Evolutionary conservation across 2,329 filamentous ascomycete species (phyloP).

Genomic region (Aspergillus felis): DNA sequence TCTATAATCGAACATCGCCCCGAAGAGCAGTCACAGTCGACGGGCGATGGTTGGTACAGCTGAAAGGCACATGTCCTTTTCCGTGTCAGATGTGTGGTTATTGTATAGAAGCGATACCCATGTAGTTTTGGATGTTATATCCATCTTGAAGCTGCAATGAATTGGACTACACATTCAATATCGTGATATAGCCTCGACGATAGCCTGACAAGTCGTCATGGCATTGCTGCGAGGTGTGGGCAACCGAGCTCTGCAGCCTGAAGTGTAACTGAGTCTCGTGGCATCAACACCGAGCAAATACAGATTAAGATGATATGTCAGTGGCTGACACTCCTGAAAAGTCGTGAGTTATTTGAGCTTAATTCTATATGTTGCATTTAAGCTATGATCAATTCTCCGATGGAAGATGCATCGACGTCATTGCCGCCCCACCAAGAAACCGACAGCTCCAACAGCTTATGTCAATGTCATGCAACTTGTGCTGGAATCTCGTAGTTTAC

Average conservation of each 20-base stretch:
- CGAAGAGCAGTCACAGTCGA: constrained; percentile 53
- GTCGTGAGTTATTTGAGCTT: not conserved
- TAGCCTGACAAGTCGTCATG: not conserved
- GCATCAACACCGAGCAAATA: not conserved
- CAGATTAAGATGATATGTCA: not conserved
- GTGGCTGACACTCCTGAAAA: not conserved
- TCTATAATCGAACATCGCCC: constrained; percentile 80
- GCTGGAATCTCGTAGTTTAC: not conserved
- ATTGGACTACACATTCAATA: not conserved
- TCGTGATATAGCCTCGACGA: not conserved
- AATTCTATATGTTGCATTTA: not conserved
- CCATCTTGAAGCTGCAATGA: not conserved
- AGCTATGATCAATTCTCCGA: not conserved
- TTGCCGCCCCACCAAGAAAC: not conserved
- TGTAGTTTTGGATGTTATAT: constrained; percentile 3
- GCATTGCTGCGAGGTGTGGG: not conserved
- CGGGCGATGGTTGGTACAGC: constrained; percentile 63
- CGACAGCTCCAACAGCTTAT: not conserved
- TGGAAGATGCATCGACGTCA: not conserved
- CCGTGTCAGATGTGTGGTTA: constrained; percentile 1
- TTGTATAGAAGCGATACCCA: constrained; percentile 13
- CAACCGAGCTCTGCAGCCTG: not conserved
- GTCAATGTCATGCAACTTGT: not conserved
- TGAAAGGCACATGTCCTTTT: constrained; percentile 26
- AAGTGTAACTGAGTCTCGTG: not conserved